Evolutionary conservation across 192 early-diverging fungal genomes (phyloP), one percentile per base, ranked within the genome.

Genomic region (Backusella macrospora): DNA sequence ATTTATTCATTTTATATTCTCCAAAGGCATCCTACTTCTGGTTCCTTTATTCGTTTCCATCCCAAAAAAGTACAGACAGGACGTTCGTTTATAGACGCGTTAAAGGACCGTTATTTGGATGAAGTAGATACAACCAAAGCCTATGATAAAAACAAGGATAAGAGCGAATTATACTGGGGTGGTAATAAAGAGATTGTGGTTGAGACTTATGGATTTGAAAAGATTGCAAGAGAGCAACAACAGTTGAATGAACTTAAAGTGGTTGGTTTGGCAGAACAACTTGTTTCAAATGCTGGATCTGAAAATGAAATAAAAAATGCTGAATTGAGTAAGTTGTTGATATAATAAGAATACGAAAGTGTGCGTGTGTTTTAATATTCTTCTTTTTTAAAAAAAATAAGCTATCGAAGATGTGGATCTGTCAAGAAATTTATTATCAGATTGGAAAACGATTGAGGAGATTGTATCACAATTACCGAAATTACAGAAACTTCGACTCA

Each of bases 351-450:
- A 43, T 0, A 43, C 1, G 10, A 43, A 43, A 4, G n/a, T 16
- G n/a, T 6, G n/a, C 5, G 6, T 12, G 43, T 13, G 52, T 40
- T 39, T 49, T 47, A 9, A 18, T 48, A 62, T 55, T 65, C 23
- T 34, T 16, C 6, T 49, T 0, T 49, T 7, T 29, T 65, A n/a
- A 39, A 38, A 47, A 62, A n/a, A 39, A 38, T 43, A 62, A 86
- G 84, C 72, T 16, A 87, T 89, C n/a, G 68, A 79, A 7, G 86
- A 87, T 59, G 43, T 88, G 44, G 86, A 89, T 78, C 71, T 89
- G 9, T 87, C 88, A 14, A 72, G 78, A n/a, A 88, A 88, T 29
- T 43, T 89, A 21, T 63, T 89, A 13, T 62, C 75, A 5, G 73
- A 82, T 34, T 89, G 84, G 85, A 44, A 84, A 18, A 80, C 78